Percentiles rank a stretch among this genome's conserved stretches.
phyloP scores from a whole-genome alignment of 805 yeast genomes.

The Soucietia sequanensis region DNA sequence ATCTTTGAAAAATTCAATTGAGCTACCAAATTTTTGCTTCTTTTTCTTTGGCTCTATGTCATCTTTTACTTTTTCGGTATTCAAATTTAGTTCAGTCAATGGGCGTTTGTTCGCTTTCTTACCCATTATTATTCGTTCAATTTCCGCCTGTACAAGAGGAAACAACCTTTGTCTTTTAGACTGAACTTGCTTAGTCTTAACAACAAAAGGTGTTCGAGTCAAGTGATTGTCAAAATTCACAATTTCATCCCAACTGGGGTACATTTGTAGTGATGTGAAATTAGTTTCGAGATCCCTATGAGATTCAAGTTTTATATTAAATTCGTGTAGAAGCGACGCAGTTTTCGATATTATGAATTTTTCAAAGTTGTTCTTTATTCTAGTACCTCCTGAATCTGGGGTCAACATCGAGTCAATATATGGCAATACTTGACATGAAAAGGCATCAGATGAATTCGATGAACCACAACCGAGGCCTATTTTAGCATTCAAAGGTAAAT shows the following conservation, averaged over 20 bases:
- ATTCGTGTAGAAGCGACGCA: slow-evolving; percentile 34
- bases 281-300: slow-evolving; percentile 34
- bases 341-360: slow-evolving; percentile 32
- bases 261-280: slow-evolving; percentile 21
- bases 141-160: slow-evolving; percentile 34
- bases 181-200: slow-evolving; percentile 22
- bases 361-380: slow-evolving; percentile 25
- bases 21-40: slow-evolving; percentile 24
- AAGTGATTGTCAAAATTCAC: slow-evolving; percentile 21
- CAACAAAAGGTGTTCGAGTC: slow-evolving; percentile 12
- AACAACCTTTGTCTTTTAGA: slow-evolving; percentile 31
- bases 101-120: slow-evolving; percentile 9
- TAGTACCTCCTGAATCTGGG: slow-evolving; percentile 26
- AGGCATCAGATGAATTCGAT: slow-evolving; percentile 18
- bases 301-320: slow-evolving; percentile 40
- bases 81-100: neutral
- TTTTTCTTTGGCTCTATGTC: slow-evolving; percentile 13
- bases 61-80: slow-evolving; percentile 5
- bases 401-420: slow-evolving; percentile 27
- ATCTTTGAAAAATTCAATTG: slow-evolving; percentile 39
- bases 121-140: slow-evolving; percentile 20
- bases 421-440: slow-evolving; percentile 34
- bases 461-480: slow-evolving; percentile 26
- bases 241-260: slow-evolving; percentile 37
- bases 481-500: slow-evolving; percentile 26